Percentiles rank a stretch among this genome's conserved stretches.
phyloP scores from a whole-genome alignment of 139 green algal genomes.

The Zygnema cylindricum region DNA sequence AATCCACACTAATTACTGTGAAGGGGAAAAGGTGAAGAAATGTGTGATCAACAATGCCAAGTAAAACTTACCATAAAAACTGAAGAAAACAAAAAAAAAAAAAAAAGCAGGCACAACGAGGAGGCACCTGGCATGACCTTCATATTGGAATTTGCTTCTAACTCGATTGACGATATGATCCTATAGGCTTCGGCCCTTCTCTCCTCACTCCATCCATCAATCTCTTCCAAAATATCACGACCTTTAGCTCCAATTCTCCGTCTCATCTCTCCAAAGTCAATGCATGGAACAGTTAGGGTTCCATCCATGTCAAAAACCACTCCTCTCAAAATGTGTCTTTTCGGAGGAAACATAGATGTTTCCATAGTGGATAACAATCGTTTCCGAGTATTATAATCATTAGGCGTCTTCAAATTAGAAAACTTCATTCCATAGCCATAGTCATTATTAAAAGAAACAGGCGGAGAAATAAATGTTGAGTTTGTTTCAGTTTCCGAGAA shows the following conservation, averaged over 20 bases:
- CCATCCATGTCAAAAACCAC: constrained; percentile 65
- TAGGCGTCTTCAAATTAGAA: too few species aligned
- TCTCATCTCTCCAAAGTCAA: constrained; percentile 59
- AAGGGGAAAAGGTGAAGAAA: too few species aligned
- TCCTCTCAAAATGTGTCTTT: constrained; percentile 21
- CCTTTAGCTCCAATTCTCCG: constrained; percentile 23
- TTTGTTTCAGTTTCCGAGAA: too few species aligned
- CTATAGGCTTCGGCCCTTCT: constrained; percentile 27
- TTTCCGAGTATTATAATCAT: too few species aligned
- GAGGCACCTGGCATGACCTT: constrained; percentile 59
- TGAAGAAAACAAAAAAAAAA: neutral
- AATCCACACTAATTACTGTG: neutral
- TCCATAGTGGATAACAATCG: too few species aligned
- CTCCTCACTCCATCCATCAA: constrained; percentile 50
- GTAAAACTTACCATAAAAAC: too few species aligned
- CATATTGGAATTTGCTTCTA: constrained; percentile 48
- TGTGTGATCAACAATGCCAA: too few species aligned
- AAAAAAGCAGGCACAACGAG: neutral
- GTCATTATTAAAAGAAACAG: too few species aligned
- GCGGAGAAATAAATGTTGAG: too few species aligned
- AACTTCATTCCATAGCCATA: too few species aligned
- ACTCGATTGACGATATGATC: constrained; percentile 52
- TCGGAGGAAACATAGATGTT: neutral
- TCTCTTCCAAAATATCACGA: constrained; percentile 49
- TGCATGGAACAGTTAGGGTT: constrained; percentile 58